phyloP scores from a whole-genome alignment of 768 basidiomycete species.

The Hypsizygus marmoreus region DNA sequence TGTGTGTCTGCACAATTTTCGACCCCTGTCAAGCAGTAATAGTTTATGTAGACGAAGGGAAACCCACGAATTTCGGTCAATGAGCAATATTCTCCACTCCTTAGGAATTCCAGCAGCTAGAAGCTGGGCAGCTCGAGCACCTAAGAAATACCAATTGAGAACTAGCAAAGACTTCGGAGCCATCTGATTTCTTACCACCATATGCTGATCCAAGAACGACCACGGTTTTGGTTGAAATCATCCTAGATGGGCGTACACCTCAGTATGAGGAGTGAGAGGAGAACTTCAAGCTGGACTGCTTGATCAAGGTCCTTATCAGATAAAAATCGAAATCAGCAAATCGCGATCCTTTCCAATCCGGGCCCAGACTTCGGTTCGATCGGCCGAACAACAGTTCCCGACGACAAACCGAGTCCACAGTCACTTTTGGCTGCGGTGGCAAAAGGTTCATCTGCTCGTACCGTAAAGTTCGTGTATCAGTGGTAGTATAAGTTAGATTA shows the following conservation, averaged over 20 bases:
- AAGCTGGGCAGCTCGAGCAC: slow-evolving; percentile 49
- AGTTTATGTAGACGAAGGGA: neutral
- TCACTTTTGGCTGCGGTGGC: too few relatives aligned
- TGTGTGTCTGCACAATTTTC: slow-evolving; percentile 36
- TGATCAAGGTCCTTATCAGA: slow-evolving; percentile 7
- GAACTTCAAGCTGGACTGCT: neutral
- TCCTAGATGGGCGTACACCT: slow-evolving; percentile 4
- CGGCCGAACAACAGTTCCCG: slow-evolving; percentile 12
- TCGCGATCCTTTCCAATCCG: neutral
- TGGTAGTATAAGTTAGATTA: slow-evolving; percentile 6
- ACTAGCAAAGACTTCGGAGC: too few relatives aligned
- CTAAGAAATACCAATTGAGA: too few relatives aligned
- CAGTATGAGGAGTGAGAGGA: neutral
- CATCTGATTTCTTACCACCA: slow-evolving; percentile 41
- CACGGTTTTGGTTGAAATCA: slow-evolving; percentile 36
- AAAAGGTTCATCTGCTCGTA: too few relatives aligned
- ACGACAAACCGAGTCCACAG: too few relatives aligned
- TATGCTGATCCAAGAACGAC: slow-evolving; percentile 59
- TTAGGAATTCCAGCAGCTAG: slow-evolving; percentile 50
- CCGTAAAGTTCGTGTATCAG: too few relatives aligned
- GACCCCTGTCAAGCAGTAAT: neutral
- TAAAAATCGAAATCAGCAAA: neutral
- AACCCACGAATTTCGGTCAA: slow-evolving; percentile 64
- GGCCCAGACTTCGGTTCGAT: slow-evolving; percentile 21
- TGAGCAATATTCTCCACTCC: slow-evolving; percentile 55